Conservation (phyloP, 2,329 filamentous ascomycete species). For the Elsinoe ampelina region DNA sequence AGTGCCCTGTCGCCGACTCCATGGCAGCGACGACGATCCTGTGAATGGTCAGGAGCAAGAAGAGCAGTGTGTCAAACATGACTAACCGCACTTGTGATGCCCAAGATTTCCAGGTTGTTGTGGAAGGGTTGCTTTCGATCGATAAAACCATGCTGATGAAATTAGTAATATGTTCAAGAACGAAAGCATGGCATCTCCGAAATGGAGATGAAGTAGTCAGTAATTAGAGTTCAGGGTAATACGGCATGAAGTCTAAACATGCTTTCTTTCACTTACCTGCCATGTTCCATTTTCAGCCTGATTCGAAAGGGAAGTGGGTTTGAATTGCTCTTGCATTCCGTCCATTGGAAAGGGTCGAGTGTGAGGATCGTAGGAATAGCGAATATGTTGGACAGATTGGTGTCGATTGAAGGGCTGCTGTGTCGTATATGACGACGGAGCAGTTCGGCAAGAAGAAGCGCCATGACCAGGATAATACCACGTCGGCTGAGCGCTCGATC, state of each 20-base stretch:
- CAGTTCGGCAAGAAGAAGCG: neutral
- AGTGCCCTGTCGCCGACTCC: constrained; percentile 96
- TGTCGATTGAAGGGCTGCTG: neutral
- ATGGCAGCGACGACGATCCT: constrained; percentile 31
- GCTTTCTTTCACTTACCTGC: neutral
- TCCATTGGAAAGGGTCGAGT: neutral
- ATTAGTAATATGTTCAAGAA: too few species aligned
- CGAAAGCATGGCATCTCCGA: too few species aligned
- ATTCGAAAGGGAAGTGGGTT: neutral
- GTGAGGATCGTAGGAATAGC: neutral
- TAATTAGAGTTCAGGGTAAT: too few species aligned
- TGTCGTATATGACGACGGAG: neutral
- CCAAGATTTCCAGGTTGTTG: too few species aligned
- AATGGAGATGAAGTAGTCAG: too few species aligned
- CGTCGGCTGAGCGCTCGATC: neutral
- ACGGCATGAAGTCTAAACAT: too few species aligned
- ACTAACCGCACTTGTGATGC: too few species aligned
- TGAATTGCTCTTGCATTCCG: neutral
- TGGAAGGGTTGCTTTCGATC: too few species aligned
- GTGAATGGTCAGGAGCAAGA: too few species aligned
- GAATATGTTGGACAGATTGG: neutral
- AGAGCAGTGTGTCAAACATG: too few species aligned
- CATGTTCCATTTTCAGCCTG: neutral
- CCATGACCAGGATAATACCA: neutral
- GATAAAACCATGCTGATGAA: too few species aligned